These are phyloP conservation scores for Penicillium sp. DNA, from an alignment of 2,329 filamentous ascomycete genomes.

Conservation along the genomic window DNA sequence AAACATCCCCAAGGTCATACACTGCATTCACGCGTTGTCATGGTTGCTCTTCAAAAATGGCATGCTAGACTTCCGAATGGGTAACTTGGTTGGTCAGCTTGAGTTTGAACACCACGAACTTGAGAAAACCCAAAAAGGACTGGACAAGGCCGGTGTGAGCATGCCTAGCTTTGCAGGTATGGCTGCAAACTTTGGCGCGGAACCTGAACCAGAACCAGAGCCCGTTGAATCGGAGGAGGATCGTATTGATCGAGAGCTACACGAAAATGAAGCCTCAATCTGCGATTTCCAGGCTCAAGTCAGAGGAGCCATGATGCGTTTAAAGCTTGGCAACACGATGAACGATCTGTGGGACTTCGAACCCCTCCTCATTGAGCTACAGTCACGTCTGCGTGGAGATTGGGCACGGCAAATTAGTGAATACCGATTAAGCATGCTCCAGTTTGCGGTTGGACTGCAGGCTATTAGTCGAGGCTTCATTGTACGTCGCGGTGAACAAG, in stretches of 20 bases:
- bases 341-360: constrained; percentile 86
- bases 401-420: constrained; percentile 79
- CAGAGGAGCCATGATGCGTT: constrained; percentile 73
- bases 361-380: constrained; percentile 73
- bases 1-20: constrained; percentile 98
- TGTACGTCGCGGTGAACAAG: constrained; percentile 61
- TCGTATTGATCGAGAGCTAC: constrained; percentile 75
- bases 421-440: constrained; percentile 79
- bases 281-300: constrained; percentile 83
- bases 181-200: constrained; percentile 90
- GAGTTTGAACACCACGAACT: constrained; percentile 98
- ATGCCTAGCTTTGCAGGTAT: constrained; percentile 99
- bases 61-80: constrained; percentile 92
- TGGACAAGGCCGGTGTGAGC: constrained; percentile 89
- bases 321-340: constrained; percentile 80
- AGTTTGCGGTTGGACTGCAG: constrained; percentile 77
- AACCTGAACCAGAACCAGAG: constrained; percentile 70
- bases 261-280: constrained; percentile 70
- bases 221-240: constrained; percentile 86
- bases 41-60: constrained; percentile 97
- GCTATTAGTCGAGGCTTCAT: constrained; percentile 75
- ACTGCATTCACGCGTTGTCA: constrained; percentile 95
- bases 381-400: constrained; percentile 82
- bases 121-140: constrained; percentile 92
- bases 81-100: constrained; percentile 91